Base-by-base conservation (phyloP, 2,329 filamentous ascomycete species). In the Orbilia javanica region DNA sequence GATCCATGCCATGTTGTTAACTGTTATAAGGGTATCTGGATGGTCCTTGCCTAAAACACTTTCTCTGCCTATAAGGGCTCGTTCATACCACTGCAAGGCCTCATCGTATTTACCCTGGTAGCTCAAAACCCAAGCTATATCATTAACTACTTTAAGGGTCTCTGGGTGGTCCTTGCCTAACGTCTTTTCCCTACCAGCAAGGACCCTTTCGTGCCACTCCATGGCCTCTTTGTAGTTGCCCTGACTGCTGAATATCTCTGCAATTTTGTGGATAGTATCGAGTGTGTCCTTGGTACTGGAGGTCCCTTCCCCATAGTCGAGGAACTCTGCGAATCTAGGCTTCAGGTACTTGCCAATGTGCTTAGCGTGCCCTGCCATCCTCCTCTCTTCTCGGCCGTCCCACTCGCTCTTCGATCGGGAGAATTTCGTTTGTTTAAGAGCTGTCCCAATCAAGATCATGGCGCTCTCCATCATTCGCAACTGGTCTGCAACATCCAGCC, bases 71-170 rank as follows among this genome's bases (percentile, higher is more conserved):
- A n/a, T n/a, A n/a, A n/a, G n/a, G n/a, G n/a, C n/a, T n/a, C n/a
- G n/a, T n/a, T n/a, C n/a, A n/a, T n/a, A n/a, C n/a, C n/a, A n/a
- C n/a, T n/a, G n/a, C n/a, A n/a, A n/a, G n/a, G n/a, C n/a, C n/a
- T n/a, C n/a, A n/a, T n/a, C n/a, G n/a, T n/a, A n/a, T n/a, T n/a
- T n/a, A n/a, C 39, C 39, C 15, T 44, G 39, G 15, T n/a, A n/a
- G 39, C 39, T 22, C 18, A 65, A 34, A 13, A 50, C 22, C 10
- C 8, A 46, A 7, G 71, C 80, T 15, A 82, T 78, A 36, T 77
- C 53, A 29, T 74, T 34, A 52, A 81, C 71, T 7, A 46, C 77
- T 1, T 15, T 15, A 8, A 80, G 70, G n/a, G 74, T 73, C 11
- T 62, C 78, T n/a, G 65, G 29, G 44, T 48, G 44, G 44, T 48